These are phyloP conservation scores for Gossypium davidsonii DNA, from an alignment of 441 rosid genomes.

Conservation along the genomic window DNA sequence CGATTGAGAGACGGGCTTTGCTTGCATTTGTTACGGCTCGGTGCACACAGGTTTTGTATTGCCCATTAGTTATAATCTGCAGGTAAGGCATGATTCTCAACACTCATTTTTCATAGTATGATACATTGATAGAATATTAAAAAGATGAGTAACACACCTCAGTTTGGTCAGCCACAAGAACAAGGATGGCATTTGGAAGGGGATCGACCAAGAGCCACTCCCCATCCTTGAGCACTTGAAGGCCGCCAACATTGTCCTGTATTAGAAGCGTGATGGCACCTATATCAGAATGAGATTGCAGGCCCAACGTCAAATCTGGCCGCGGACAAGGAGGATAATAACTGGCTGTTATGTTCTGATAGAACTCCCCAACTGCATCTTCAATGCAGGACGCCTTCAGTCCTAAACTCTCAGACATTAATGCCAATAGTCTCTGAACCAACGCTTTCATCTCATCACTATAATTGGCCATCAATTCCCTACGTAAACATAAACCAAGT, in stretches of 20 bases:
- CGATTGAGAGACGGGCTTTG: constrained; percentile 62
- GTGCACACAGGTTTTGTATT: constrained; percentile 62
- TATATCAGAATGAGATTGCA: constrained; percentile 83
- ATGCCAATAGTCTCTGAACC: constrained; percentile 48
- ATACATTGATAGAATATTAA: background rate
- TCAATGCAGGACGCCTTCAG: constrained; percentile 40
- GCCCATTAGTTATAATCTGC: constrained; percentile 80
- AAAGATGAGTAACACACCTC: constrained; percentile 54
- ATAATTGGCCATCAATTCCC: constrained; percentile 49
- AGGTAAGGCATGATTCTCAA: constrained; percentile 10
- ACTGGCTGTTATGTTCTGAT: constrained; percentile 79
- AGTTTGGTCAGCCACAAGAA: constrained; percentile 70
- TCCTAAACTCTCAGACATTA: constrained; percentile 61
- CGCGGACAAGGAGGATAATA: constrained; percentile 87
- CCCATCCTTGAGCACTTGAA: constrained; percentile 61
- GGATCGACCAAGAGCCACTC: constrained; percentile 66
- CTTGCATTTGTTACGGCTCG: constrained; percentile 60
- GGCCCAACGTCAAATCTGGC: constrained; percentile 83
- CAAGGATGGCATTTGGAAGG: constrained; percentile 52
- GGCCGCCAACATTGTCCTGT: constrained; percentile 80
- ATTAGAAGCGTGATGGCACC: constrained; percentile 75
- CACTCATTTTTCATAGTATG: background rate
- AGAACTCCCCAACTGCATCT: constrained; percentile 63
- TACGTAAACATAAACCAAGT: constrained; percentile 15
- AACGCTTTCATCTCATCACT: constrained; percentile 52